These are phyloP conservation scores for Primulina huaijiensis DNA, from an alignment of 257 asterid species.

Conservation along the genomic window DNA sequence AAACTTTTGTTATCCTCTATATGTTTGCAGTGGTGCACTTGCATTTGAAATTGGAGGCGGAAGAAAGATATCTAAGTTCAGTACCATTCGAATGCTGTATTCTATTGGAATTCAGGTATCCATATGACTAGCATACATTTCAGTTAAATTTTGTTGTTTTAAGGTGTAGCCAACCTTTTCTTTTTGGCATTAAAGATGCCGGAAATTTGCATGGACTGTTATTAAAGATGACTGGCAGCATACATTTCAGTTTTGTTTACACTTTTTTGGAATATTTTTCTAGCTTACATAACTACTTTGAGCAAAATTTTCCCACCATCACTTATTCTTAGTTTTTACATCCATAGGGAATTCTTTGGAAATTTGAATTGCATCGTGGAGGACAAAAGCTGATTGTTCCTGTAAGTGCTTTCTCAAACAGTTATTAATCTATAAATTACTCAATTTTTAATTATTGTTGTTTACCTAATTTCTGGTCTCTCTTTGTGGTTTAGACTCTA, in stretches of 20 bases:
- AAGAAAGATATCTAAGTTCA: conserved; percentile 79
- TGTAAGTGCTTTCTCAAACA: conserved; percentile 55
- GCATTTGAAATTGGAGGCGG: conserved; percentile 97
- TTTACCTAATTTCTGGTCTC: conserved; percentile 20
- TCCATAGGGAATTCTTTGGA: conserved; percentile 81
- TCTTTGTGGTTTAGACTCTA: conserved; percentile 19
- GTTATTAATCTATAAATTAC: conserved; percentile 3
- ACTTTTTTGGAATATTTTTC: conserved; percentile 7
- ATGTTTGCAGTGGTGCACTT: conserved; percentile 56
- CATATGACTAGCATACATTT: conserved; percentile 7
- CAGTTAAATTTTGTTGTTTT: not conserved
- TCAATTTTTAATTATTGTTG: not conserved
- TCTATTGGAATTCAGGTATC: conserved; percentile 83
- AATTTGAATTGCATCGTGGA: conserved; percentile 84
- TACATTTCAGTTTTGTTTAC: conserved; percentile 7
- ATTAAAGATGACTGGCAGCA: too few relatives aligned
- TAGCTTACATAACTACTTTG: not conserved
- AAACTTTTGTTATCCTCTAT: conserved; percentile 26
- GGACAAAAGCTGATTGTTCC: conserved; percentile 92
- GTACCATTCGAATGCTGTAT: conserved; percentile 82
- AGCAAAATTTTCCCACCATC: not conserved
- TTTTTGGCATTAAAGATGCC: not conserved
- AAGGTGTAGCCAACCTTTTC: not conserved
- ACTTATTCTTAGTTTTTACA: conserved; percentile 18
- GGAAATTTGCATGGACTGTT: not conserved